Conservation (phyloP, 768 basidiomycete genomes). For the Calocybe cyanea region DNA sequence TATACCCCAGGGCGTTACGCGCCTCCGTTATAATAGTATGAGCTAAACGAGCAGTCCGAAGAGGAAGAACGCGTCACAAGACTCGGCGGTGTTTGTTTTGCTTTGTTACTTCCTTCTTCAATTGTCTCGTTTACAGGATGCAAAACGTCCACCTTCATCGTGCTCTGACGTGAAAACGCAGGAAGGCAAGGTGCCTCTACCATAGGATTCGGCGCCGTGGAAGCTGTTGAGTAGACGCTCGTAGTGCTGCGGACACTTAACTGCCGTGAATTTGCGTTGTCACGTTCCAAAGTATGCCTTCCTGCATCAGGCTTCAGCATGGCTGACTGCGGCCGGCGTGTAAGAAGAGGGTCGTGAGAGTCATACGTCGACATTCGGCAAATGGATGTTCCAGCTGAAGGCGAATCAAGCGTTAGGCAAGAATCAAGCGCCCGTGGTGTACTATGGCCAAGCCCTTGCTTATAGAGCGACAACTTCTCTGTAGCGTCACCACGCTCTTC, state of each 20-base stretch:
- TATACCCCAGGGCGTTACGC: no score
- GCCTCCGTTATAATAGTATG: conserved; percentile 12
- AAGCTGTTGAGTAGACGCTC: conserved; percentile 23
- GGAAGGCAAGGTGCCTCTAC: conserved; percentile 13
- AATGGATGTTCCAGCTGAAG: conserved; percentile 7
- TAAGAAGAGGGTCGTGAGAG: conserved; percentile 14
- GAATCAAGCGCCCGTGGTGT: conserved; percentile 3
- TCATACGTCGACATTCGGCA: conserved; percentile 12
- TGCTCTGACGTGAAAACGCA: conserved; percentile 14
- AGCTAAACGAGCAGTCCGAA: conserved; percentile 14
- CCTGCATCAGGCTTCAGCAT: conserved; percentile 10
- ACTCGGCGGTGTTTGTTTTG: conserved; percentile 1
- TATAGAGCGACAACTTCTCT: conserved; percentile 34
- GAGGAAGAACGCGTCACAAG: conserved; percentile 12
- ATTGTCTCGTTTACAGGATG: conserved; percentile 8
- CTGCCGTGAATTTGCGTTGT: conserved; percentile 1
- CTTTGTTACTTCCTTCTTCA: not conserved
- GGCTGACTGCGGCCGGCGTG: conserved; percentile 12
- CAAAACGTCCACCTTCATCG: conserved; percentile 11
- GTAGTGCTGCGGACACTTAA: conserved; percentile 13
- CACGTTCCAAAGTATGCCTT: no score
- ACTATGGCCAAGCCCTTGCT: conserved; percentile 13
- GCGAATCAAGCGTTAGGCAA: conserved; percentile 2
- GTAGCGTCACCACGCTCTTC: conserved; percentile 36
- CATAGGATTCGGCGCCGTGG: not conserved